phyloP scores from a whole-genome alignment of 208 protist genomes.

The Leptomonas seymouri region DNA sequence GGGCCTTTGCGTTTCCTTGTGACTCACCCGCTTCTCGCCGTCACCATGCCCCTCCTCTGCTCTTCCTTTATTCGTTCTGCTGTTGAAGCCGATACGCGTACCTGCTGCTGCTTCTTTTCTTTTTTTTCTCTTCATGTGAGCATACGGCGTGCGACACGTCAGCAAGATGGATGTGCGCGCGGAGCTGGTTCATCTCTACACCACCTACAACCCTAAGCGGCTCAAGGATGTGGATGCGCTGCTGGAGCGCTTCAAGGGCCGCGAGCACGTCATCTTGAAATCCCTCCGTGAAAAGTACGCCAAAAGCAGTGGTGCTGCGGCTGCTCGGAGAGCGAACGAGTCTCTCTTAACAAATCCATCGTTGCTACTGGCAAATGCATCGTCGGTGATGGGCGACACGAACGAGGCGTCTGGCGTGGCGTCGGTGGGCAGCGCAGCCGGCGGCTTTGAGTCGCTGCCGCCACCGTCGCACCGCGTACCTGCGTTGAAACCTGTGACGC shows the following conservation, averaged over 20 bases:
- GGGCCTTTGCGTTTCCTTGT: not conserved
- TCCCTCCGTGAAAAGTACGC: slow-evolving; percentile 50
- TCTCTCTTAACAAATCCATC: not conserved
- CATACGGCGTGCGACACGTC: not conserved
- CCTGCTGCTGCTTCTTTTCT: too few species aligned
- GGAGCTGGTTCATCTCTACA: slow-evolving; percentile 50
- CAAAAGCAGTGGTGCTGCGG: not conserved
- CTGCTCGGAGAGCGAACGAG: not conserved
- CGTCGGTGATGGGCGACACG: not conserved
- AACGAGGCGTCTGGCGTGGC: not conserved
- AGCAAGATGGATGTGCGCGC: slow-evolving; percentile 46
- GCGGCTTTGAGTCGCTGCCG: not conserved
- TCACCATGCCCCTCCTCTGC: not conserved
- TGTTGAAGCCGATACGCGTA: too few species aligned
- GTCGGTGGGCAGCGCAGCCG: too few species aligned
- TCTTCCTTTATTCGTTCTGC: too few species aligned
- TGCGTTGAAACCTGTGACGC: not conserved
- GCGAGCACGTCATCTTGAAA: slow-evolving; percentile 49
- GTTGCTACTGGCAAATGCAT: not conserved
- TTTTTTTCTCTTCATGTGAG: too few species aligned
- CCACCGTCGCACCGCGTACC: not conserved
- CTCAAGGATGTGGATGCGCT: slow-evolving; percentile 53
- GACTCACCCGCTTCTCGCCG: too few species aligned
- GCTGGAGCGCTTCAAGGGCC: slow-evolving; percentile 51
- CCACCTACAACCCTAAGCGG: slow-evolving; percentile 58